Evolutionary conservation across 2,329 filamentous ascomycete species (phyloP).

Genomic region (Fusarium paranaense): DNA sequence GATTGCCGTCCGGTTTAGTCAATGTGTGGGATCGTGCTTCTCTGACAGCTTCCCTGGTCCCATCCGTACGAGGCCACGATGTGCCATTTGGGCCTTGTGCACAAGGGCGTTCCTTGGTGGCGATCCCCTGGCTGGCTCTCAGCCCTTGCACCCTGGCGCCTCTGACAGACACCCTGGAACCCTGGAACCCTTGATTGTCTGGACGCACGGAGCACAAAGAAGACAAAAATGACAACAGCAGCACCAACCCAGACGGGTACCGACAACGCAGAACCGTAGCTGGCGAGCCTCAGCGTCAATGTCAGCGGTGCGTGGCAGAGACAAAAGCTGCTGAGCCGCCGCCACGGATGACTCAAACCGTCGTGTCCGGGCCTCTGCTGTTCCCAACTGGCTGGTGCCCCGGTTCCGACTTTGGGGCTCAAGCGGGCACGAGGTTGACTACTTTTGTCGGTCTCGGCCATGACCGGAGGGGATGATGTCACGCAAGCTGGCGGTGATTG

Average conservation of each 20-base stretch:
- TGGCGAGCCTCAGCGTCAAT: slow-evolving; percentile 15
- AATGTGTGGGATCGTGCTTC: slow-evolving; percentile 27
- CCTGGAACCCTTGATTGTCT: slow-evolving; percentile 23
- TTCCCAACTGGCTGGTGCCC: slow-evolving; percentile 29
- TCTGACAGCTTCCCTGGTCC: slow-evolving; percentile 32
- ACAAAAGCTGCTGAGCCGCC: slow-evolving; percentile 32
- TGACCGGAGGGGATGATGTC: slow-evolving; percentile 33
- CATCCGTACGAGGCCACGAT: slow-evolving; percentile 36
- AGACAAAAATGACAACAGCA: slow-evolving; percentile 23
- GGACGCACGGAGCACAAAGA: slow-evolving; percentile 2
- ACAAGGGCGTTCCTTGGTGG: slow-evolving; percentile 13
- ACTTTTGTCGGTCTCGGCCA: slow-evolving; percentile 23
- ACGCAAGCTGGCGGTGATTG: slow-evolving; percentile 35
- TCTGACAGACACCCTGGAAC: slow-evolving; percentile 20
- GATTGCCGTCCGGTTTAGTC: slow-evolving; percentile 21
- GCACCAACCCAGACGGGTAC: slow-evolving; percentile 7
- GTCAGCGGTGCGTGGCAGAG: slow-evolving; percentile 24
- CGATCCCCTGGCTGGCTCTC: slow-evolving; percentile 15
- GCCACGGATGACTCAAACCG: slow-evolving; percentile 33
- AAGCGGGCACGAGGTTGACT: slow-evolving; percentile 17
- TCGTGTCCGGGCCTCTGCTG: slow-evolving; percentile 18
- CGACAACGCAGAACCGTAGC: slow-evolving; percentile 26
- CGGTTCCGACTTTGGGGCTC: slow-evolving; percentile 31
- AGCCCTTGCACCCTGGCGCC: slow-evolving; percentile 24
- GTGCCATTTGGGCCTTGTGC: slow-evolving; percentile 14